Conservation (phyloP, 2,329 filamentous ascomycete species). For the Cephalotrichum gorgonifer region DNA sequence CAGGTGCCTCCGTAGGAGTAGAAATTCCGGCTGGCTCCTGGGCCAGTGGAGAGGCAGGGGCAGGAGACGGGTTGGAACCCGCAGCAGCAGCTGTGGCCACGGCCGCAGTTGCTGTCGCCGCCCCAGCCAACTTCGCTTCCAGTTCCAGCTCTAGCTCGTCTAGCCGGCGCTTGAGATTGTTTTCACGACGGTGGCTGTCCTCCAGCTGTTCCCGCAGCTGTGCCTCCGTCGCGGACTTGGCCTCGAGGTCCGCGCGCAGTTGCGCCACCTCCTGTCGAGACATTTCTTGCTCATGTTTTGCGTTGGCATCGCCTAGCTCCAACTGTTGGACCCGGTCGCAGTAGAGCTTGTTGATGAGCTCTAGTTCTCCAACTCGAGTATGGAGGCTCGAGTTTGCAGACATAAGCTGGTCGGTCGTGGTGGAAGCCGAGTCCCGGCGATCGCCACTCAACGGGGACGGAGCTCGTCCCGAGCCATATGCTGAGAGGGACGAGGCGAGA, state of each 20-base stretch:
- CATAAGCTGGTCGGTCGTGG: conserved; percentile 70
- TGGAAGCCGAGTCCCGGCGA: conserved; percentile 54
- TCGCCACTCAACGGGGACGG: conserved; percentile 44
- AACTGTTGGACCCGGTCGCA: conserved; percentile 67
- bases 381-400: conserved; percentile 80
- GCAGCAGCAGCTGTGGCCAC: conserved; percentile 1
- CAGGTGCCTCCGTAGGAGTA: background rate
- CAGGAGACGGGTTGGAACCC: background rate
- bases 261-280: conserved; percentile 44
- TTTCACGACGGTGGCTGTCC: conserved; percentile 67
- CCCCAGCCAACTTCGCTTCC: conserved; percentile 17
- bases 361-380: conserved; percentile 88
- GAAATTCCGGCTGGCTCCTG: background rate
- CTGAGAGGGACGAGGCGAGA: conserved; percentile 46
- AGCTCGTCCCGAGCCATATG: conserved; percentile 36
- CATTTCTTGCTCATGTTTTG: conserved; percentile 49
- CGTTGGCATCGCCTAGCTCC: conserved; percentile 63
- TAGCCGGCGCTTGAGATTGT: conserved; percentile 71
- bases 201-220: conserved; percentile 56
- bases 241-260: conserved; percentile 45
- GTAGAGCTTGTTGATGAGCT: conserved; percentile 85
- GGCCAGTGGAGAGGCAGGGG: background rate
- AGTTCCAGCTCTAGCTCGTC: conserved; percentile 62
- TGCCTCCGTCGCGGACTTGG: conserved; percentile 25
- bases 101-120: conserved; percentile 1